Conservation (phyloP, 2,329 filamentous ascomycete genomes). For the Pestalotiopsis sp. region DNA sequence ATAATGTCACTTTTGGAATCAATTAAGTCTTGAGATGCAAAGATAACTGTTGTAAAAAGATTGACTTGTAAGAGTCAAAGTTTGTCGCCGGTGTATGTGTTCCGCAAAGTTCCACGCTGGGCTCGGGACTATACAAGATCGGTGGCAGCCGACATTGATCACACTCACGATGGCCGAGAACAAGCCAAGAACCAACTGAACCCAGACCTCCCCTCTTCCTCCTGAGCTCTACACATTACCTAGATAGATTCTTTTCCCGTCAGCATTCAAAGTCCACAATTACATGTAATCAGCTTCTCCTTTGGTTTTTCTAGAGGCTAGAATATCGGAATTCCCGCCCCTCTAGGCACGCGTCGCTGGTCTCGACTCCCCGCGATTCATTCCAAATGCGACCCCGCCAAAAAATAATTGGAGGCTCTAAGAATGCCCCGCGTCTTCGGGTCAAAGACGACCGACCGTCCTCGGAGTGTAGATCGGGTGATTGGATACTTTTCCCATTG, state of each 20-base stretch:
- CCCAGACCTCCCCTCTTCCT: neutral
- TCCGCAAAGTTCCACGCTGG: neutral
- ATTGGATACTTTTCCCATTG: neutral
- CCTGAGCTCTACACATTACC: neutral
- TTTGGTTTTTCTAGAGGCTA: neutral
- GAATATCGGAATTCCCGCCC: neutral
- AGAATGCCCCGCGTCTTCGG: slow-evolving; percentile 11
- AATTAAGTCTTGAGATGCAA: neutral
- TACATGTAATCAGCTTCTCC: neutral
- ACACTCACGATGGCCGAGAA: too few relatives aligned
- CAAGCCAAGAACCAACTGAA: neutral
- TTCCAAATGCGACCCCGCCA: neutral
- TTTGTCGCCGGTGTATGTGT: neutral
- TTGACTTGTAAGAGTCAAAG: neutral
- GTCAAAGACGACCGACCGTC: slow-evolving; percentile 6
- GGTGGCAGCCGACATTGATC: neutral
- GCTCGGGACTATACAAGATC: neutral
- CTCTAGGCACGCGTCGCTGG: neutral
- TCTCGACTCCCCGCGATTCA: neutral
- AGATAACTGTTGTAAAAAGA: neutral
- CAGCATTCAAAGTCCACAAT: neutral
- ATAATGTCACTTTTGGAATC: neutral
- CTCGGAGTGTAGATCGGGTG: neutral
- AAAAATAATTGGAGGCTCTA: slow-evolving; percentile 5
- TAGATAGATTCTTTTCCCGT: neutral